Base-by-base conservation (phyloP, 495 filamentous ascomycete species). In the Cudoniella acicularis region DNA sequence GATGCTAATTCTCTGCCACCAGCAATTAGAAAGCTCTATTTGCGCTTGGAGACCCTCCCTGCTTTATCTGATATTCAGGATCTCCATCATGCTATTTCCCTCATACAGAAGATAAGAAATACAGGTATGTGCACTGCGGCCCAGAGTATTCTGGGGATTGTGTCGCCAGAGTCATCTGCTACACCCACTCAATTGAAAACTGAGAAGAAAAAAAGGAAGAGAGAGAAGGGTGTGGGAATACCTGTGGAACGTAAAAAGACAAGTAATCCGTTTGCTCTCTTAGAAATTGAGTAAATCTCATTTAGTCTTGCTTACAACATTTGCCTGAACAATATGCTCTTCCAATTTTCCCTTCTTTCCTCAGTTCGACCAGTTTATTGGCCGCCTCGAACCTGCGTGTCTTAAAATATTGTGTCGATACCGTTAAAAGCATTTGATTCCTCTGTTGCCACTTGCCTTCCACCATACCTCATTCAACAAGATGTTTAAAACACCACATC, bases 41-140 rank as follows among this genome's bases (percentile, higher is more conserved):
- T 27, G 2, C 13, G 55, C 16, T 46, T 69, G 1, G 21, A 60
- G 11, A 21, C 23, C 23, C 57, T 69, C 1, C 64, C 66, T 16
- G 11, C 16, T 21, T 42, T 69, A 3, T 10, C 40, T 24, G 54
- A 59, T 3, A 11, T 61, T 27, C 63, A 53, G 24, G 54, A 45
- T 22, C 10, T 60, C 6, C 23, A 26, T 16, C 21, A 55, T n/a
- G n/a, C 43, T 6, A 10, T 21, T 21, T 36, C 49, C 1, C 43
- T 54, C n/a, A 46, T 56, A 27, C 30, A 46, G 11, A 30, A n/a
- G 2, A 49, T 63, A 10, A 23, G 27, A 16, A 43, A 16, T 9
- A 24, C 6, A 13, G 46, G 20, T 18, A 25, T 59, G 27, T 42
- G 48, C 10, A 18, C 24, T 16, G 26, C 30, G 6, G 42, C 20